Base-by-base conservation (phyloP, 495 filamentous ascomycete genomes). In the Hypoxylon subgilvum region DNA sequence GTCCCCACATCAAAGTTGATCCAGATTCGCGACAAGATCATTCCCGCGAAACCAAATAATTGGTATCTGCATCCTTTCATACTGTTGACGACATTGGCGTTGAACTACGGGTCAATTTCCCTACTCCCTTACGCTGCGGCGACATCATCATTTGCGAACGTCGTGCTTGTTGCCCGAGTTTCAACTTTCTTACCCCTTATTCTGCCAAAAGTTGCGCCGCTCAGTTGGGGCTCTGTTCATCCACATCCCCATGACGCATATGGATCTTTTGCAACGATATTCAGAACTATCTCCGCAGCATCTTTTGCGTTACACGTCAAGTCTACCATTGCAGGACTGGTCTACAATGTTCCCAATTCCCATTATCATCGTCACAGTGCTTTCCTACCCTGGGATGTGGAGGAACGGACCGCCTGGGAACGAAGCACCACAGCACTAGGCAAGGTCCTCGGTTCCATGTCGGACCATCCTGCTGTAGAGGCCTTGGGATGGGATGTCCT, bases 401-500 rank as follows among this genome's bases (percentile, higher is more conserved):
- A 79, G 38, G 69, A 70, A 52, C 71, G 68, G 0, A 67, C 71
- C 2, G 53, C 57, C 2, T 74, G 73, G 66, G 74, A 79, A 42
- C 72, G 73, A 4, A 68, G 68, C 17, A 71, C 74, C 6, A 77
- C 70, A 8, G 66, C 76, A 7, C 22, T 76, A n/a, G 70, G 74
- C 21, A 72, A 72, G 14, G 63, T 82, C 12, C 57, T 78, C 6
- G 76, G 74, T 8, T 66, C 75, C 0, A 61, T 73, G 18, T 66
- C 61, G 12, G 72, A 75, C 23, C 79, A 85, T 55, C 82, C 82
- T 0, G 76, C 67, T 1, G 74, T 84, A 13, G 66, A 72, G 34
- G 74, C 71, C 7, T 75, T 75, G 4, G 79, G 77, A 0, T 74
- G 73, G 55, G 82, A 84, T 62, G 79, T 80, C 0, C 56, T 84